phyloP scores from a whole-genome alignment of 2,329 filamentous ascomycete species.

The Xylariaceae sp. region DNA sequence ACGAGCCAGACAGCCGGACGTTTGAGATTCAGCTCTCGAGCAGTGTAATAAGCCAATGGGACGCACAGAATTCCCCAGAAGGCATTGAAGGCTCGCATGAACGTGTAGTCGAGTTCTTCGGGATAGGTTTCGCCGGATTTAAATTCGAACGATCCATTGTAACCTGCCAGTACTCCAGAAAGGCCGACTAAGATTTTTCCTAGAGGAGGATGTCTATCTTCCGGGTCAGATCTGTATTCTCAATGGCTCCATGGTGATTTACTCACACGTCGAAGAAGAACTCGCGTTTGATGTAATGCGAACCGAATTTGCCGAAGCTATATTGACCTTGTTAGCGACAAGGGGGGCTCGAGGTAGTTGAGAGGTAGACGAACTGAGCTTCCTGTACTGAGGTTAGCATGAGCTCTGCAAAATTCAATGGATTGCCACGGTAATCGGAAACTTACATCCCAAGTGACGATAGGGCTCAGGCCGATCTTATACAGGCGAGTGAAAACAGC shows the following conservation, averaged over 20 bases:
- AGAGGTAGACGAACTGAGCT: conserved; percentile 49
- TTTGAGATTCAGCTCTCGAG: conserved; percentile 81
- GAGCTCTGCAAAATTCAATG: no score
- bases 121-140: conserved; percentile 97
- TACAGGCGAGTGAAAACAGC: conserved; percentile 65
- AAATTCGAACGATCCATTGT: conserved; percentile 99
- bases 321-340: conserved; percentile 22
- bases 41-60: conserved; percentile 92
- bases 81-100: conserved; percentile 97
- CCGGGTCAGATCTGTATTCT: conserved; percentile 14
- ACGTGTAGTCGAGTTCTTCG: conserved; percentile 89
- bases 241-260: conserved; percentile 11
- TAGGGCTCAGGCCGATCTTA: conserved; percentile 65
- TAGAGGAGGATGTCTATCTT: conserved; percentile 65
- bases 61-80: conserved; percentile 90
- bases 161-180: conserved; percentile 92
- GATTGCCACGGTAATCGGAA: not conserved
- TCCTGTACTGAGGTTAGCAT: conserved; percentile 30
- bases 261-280: conserved; percentile 85
- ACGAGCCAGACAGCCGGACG: conserved; percentile 90
- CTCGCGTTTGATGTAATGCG: conserved; percentile 97
- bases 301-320: conserved; percentile 95
- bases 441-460: conserved; percentile 60
- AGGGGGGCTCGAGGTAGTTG: not conserved
- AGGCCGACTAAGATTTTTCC: conserved; percentile 98